phyloP scores from a whole-genome alignment of 441 rosid species.

The Geranium incanum region DNA sequence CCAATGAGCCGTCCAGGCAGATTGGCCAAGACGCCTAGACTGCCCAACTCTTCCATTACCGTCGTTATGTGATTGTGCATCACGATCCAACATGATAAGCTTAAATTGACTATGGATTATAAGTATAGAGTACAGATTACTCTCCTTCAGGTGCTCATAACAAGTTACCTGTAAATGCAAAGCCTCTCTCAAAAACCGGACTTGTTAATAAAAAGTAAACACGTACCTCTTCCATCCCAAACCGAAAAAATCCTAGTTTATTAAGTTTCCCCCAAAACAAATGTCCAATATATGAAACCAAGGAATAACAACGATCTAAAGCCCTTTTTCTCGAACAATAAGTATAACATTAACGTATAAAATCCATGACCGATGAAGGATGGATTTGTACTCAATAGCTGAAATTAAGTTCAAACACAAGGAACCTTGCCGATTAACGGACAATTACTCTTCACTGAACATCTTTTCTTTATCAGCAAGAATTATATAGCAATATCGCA shows the following conservation, averaged over 20 bases:
- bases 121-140: neutral
- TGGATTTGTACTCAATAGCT: neutral
- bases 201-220: neutral
- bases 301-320: neutral
- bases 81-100: conserved; percentile 36
- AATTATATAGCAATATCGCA: too few species aligned
- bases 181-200: neutral
- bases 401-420: neutral
- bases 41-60: conserved; percentile 21
- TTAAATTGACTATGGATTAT: conserved; percentile 2
- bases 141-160: conserved; percentile 15
- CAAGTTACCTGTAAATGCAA: conserved; percentile 22
- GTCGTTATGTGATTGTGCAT: conserved; percentile 21
- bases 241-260: neutral
- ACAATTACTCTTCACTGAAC: neutral
- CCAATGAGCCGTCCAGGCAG: conserved; percentile 53
- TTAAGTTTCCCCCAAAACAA: neutral
- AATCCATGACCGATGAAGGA: too few species aligned
- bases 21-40: conserved; percentile 28
- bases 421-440: neutral
- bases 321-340: too few species aligned
- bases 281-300: neutral
- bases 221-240: neutral
- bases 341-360: too few species aligned
- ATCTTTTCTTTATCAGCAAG: too few species aligned